Evolutionary conservation across 75 land plant species (phyloP).

Genomic region (Cryptomeria japonica): DNA sequence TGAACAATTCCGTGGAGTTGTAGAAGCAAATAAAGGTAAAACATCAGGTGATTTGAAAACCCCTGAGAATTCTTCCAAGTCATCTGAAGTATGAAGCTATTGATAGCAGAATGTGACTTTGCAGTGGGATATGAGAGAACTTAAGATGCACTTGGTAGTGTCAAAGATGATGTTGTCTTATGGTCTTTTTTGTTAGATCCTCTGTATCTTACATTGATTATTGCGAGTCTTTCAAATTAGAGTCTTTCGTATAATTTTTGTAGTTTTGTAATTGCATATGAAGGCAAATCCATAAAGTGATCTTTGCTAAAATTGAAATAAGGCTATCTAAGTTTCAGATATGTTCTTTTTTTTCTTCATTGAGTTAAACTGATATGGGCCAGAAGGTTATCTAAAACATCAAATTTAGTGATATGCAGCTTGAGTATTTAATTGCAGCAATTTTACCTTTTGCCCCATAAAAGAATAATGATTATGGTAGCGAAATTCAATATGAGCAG

Average conservation of each 20-base stretch:
- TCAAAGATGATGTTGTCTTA: neutral
- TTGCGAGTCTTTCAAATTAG: too few relatives aligned
- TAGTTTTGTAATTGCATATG: neutral
- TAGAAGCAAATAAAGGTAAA: slow-evolving; percentile 62
- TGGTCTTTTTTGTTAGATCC: neutral
- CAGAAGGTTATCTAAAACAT: neutral
- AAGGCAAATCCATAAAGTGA: neutral
- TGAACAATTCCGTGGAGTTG: slow-evolving; percentile 55
- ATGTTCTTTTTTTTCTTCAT: neutral
- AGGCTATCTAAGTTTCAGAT: neutral
- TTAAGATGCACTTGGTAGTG: neutral
- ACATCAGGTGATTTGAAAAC: slow-evolving; percentile 38
- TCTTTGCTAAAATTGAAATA: neutral
- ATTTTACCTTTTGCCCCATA: too few relatives aligned
- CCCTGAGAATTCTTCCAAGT: slow-evolving; percentile 76
- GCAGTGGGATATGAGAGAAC: neutral
- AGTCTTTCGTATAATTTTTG: neutral
- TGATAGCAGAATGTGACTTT: neutral
- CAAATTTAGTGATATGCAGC: too few relatives aligned
- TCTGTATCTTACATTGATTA: too few relatives aligned
- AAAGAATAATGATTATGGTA: too few relatives aligned
- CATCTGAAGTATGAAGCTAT: slow-evolving; percentile 33
- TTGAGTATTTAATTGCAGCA: too few relatives aligned
- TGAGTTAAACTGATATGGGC: neutral
- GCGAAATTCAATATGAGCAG: too few relatives aligned